Percentiles rank a stretch among this genome's conserved stretches.
Conservation (phyloP, 148 eudicot species). For the Dysphania ambrosioides region DNA sequence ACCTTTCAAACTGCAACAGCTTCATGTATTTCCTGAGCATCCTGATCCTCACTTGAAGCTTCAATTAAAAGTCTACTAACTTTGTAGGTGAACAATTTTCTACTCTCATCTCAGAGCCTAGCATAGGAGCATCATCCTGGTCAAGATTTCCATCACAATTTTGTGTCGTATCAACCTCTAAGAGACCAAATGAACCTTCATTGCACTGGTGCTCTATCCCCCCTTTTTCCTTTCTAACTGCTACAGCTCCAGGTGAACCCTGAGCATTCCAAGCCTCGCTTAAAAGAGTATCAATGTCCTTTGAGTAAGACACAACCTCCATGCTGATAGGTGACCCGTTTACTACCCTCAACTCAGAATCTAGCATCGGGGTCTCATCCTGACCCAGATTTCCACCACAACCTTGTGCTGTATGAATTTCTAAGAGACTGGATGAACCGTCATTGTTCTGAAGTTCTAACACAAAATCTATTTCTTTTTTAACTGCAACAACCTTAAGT, state of each 20-base stretch:
- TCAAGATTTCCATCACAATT: not conserved
- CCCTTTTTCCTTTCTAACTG: conserved; percentile 6
- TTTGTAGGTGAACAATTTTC: conserved; percentile 15
- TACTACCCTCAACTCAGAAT: conserved; percentile 12
- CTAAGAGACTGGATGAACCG: conserved; percentile 9
- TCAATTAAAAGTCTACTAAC: not conserved
- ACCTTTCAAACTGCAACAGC: not conserved
- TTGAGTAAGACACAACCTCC: conserved; percentile 5
- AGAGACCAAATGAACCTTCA: conserved; percentile 14
- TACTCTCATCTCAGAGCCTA: conserved; percentile 12
- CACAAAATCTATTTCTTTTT: conserved; percentile 17
- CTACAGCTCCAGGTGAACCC: not conserved
- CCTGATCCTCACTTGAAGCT: not conserved
- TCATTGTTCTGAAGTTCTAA: conserved; percentile 1
- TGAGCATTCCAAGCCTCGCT: conserved; percentile 22
- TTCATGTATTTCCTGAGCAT: not conserved
- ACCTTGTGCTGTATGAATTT: not conserved
- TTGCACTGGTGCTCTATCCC: not conserved
- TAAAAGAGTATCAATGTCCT: conserved; percentile 20
- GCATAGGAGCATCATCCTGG: not conserved
- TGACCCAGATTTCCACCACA: conserved; percentile 2
- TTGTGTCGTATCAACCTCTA: not conserved
- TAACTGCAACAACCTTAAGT: conserved; percentile 12
- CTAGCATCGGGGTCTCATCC: conserved; percentile 3
- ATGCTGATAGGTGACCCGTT: conserved; percentile 9